Percentiles rank a stretch among this genome's conserved stretches.
Conservation (phyloP, 2,329 filamentous ascomycete species). For the Paecilomyces niveus region DNA sequence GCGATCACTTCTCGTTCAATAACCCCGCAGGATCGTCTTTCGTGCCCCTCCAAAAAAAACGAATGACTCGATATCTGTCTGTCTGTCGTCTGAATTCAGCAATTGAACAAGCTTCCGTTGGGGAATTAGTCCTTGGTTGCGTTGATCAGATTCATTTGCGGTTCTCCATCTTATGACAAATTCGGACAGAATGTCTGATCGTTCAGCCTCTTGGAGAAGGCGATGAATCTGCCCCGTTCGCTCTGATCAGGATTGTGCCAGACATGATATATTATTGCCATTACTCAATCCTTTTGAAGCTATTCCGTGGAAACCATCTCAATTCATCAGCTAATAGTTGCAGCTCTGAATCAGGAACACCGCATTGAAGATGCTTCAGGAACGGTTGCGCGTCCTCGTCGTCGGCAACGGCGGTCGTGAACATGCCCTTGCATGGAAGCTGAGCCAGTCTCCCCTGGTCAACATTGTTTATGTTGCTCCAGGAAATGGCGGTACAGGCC, state of each 20-base stretch:
- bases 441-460: slow-evolving; percentile 73
- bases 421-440: slow-evolving; percentile 90
- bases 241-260: neutral
- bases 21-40: neutral
- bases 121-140: neutral
- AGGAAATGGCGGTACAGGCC: slow-evolving; percentile 82
- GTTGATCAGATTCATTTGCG: neutral
- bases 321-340: slow-evolving; percentile 4
- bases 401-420: slow-evolving; percentile 92
- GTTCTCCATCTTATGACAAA: neutral
- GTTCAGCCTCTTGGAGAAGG: neutral
- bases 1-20: neutral
- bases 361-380: slow-evolving; percentile 29
- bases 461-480: slow-evolving; percentile 62
- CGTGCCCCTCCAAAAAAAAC: slow-evolving; percentile 4
- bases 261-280: neutral
- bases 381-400: slow-evolving; percentile 65
- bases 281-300: neutral
- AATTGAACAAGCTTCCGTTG: neutral
- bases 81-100: neutral
- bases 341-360: slow-evolving; percentile 14
- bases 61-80: neutral
- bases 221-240: neutral
- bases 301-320: neutral
- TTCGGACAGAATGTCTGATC: neutral